Evolutionary conservation across 2,329 filamentous ascomycete genomes (phyloP).

Genomic region (Aaosphaeria arxii): DNA sequence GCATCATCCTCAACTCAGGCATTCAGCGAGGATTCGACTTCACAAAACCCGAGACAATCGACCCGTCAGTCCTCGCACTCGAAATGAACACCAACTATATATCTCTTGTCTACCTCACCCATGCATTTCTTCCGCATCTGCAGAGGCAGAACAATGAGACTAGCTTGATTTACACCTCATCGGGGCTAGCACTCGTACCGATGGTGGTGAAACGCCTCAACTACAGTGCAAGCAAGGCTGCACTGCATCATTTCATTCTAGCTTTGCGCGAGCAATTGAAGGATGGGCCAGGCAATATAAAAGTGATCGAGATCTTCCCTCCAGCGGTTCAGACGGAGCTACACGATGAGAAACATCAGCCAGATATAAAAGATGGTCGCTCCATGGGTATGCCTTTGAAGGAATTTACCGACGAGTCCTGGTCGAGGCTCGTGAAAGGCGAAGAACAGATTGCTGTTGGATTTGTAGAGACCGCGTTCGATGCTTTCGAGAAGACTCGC

Average conservation of each 20-base stretch:
- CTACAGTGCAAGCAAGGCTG: conserved; percentile 57
- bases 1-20: conserved; percentile 53
- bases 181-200: conserved; percentile 50
- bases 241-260: conserved; percentile 54
- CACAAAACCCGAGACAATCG: conserved; percentile 46
- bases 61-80: conserved; percentile 41
- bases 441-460: conserved; percentile 54
- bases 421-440: conserved; percentile 43
- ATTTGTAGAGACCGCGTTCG: conserved; percentile 39
- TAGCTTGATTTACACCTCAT: conserved; percentile 48
- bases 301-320: conserved; percentile 55
- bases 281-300: conserved; percentile 45
- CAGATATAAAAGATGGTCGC: conserved; percentile 49
- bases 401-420: conserved; percentile 52
- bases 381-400: conserved; percentile 54
- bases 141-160: conserved; percentile 44
- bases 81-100: conserved; percentile 54
- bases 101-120: conserved; percentile 48
- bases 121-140: conserved; percentile 50
- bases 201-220: conserved; percentile 44
- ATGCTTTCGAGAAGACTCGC: conserved; percentile 48
- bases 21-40: conserved; percentile 52
- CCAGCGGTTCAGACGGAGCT: conserved; percentile 58
- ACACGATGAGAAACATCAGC: conserved; percentile 55
- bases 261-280: conserved; percentile 51